A percentile compares a stretch with the other conserved stretches of the same genome.
Evolutionary conservation across 768 basidiomycete genomes (phyloP).

Genomic region (Rhodotorula toruloides): DNA sequence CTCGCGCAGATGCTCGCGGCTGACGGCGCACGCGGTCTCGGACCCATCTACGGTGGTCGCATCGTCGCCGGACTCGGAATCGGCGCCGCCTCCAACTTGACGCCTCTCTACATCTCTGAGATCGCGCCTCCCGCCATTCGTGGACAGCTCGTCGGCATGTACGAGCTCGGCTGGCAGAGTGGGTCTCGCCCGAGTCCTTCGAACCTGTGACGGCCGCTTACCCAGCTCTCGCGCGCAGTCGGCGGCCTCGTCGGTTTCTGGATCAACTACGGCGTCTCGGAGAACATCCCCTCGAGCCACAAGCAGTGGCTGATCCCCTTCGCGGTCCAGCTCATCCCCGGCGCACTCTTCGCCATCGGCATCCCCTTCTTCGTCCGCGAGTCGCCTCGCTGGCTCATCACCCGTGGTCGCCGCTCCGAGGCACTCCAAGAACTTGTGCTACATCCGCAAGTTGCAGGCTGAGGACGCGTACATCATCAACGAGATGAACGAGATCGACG

Average conservation of each 20-base stretch:
- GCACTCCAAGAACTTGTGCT: conserved; percentile 45
- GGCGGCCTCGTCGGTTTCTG: conserved; percentile 50
- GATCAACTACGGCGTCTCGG: conserved; percentile 40
- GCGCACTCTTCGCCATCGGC: conserved; percentile 42
- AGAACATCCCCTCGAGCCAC: conserved; percentile 47
- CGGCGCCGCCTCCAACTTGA: conserved; percentile 44
- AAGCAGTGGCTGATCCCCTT: conserved; percentile 47
- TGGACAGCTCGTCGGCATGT: conserved; percentile 53
- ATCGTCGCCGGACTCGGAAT: conserved; percentile 48
- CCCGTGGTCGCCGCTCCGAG: conserved; percentile 39
- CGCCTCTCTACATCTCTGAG: conserved; percentile 53
- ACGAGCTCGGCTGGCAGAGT: conserved; percentile 55
- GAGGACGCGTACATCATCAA: conserved; percentile 30
- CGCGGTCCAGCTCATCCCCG: conserved; percentile 46
- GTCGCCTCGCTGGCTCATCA: conserved; percentile 46
- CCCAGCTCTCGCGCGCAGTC: conserved; percentile 40
- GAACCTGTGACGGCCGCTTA: conserved; percentile 38
- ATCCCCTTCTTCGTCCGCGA: conserved; percentile 45
- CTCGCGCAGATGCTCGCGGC: conserved; percentile 46
- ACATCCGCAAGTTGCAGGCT: conserved; percentile 43
- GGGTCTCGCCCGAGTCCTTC: conserved; percentile 19
- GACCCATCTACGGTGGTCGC: conserved; percentile 51
- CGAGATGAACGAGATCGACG: conserved; percentile 31
- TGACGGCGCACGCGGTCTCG: conserved; percentile 29
- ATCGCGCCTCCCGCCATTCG: conserved; percentile 44